Conservation (phyloP, 331 rosid genomes). For the Acacia concinna region DNA sequence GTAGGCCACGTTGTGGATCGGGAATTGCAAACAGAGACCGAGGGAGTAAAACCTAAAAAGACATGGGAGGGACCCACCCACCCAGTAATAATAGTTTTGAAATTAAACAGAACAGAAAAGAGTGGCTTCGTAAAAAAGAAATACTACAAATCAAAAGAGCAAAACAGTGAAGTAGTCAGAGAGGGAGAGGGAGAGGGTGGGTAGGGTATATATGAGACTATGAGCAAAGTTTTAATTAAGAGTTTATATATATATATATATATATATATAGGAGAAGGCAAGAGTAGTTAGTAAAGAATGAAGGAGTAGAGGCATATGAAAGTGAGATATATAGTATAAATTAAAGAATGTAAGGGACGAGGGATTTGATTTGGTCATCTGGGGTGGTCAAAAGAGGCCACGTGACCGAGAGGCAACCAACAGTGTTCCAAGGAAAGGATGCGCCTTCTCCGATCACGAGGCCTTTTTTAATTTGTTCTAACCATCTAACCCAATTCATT, state of each 20-base stretch:
- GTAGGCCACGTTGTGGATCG: conserved; percentile 58
- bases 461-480: conserved; percentile 28
- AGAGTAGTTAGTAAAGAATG: background rate
- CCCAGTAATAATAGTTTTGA: conserved; percentile 35
- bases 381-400: conserved; percentile 93
- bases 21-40: conserved; percentile 48
- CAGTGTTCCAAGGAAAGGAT: conserved; percentile 98
- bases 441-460: conserved; percentile 99
- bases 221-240: background rate
- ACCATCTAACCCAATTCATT: conserved; percentile 50
- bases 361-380: conserved; percentile 37
- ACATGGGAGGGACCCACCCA: conserved; percentile 21
- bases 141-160: background rate
- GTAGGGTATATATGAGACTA: background rate
- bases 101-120: conserved; percentile 12
- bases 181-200: conserved; percentile 12
- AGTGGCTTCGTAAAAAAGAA: conserved; percentile 7
- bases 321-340: background rate
- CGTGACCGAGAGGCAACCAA: conserved; percentile 93
- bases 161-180: conserved; percentile 25
- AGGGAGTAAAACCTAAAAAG: conserved; percentile 34
- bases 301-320: background rate
- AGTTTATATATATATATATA: too few relatives aligned
- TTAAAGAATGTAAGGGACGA: background rate
- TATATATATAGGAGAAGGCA: background rate